Base-by-base conservation (phyloP, 108 stramenopile genomes). In the Phaeodactylum tricornutum region DNA sequence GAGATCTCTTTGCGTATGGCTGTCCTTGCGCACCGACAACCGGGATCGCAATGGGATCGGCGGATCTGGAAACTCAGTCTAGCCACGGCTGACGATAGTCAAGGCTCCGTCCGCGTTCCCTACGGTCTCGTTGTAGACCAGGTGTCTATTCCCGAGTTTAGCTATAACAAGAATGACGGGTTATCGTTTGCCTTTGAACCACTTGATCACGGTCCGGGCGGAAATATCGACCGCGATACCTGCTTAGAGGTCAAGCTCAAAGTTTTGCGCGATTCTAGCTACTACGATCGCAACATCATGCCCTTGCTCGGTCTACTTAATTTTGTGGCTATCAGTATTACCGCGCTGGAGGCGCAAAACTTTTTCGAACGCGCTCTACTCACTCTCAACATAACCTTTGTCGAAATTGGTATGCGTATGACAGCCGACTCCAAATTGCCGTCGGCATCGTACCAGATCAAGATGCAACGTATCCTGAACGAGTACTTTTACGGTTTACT, bases 261-360 rank as follows among this genome's bases (percentile, higher is more conserved):
- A 20, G 72, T 77, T 6, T 24, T 25, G 14, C 59, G 76, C 5
- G 57, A 76, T 25, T 63, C 57, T 2, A 49, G 53, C 3, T 77
- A 77, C 48, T 77, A 68, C 61, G 71, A 77, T 33, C 50, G 58
- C 5, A 77, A 77, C 31, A 73, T 77, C 26, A 65, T 77, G 39
- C 76, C 76, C 7, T 37, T 77, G 31, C 31, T 77, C 33, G 61
- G 66, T 0, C 26, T 53, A 24, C 46, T 77, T 2, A 77, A 77
- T 56, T 0, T 73, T 0, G 76, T 77, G 15, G 57, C 53, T 3
- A 54, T 77, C 26, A 63, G 46, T 26, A 16, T 66, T 9, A 39
- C 62, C n/a, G 33, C 53, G 1, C 24, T 69, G 36, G 61, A 67
- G 19, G 62, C 67, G 8, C 47, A 55, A 40, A 28, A 68, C 8